Percentiles rank a stretch among this genome's conserved stretches.
phyloP scores from a whole-genome alignment of 352 stramenopile species.

The Phytophthora pisi region DNA sequence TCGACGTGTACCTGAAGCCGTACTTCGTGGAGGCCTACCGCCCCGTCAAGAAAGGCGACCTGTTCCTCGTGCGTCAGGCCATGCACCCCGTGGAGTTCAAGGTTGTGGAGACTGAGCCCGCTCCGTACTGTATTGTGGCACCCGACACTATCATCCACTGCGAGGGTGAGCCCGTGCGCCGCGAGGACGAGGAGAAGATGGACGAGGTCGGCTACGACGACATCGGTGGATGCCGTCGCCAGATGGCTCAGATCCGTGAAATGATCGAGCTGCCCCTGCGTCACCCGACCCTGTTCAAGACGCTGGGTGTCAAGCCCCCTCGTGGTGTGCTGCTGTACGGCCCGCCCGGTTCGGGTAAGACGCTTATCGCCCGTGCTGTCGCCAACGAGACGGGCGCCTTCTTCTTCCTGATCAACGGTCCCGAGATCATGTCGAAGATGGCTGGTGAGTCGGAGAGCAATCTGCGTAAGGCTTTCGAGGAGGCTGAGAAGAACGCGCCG shows the following conservation, averaged over 20 bases:
- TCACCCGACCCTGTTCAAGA: constrained; percentile 99
- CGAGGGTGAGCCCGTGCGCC: constrained; percentile 98
- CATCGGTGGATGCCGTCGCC: constrained; percentile 97
- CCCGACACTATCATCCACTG: constrained; percentile 99
- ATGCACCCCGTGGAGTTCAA: constrained; percentile 99
- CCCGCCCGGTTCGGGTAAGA: constrained; percentile 98
- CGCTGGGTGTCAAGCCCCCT: constrained; percentile 98
- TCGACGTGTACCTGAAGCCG: constrained; percentile 99
- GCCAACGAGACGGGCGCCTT: constrained; percentile 99
- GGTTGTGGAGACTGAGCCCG: constrained; percentile 98
- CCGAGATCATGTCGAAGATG: constrained; percentile 99
- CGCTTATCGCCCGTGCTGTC: constrained; percentile 97
- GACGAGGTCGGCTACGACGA: constrained; percentile 99
- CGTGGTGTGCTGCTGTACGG: constrained; percentile 99
- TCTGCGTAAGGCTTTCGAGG: constrained; percentile 97
- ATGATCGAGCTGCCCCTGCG: constrained; percentile 99
- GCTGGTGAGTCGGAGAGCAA: constrained; percentile 93
- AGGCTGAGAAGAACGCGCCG: constrained; percentile 99
- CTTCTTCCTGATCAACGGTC: constrained; percentile 99
- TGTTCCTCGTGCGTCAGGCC: constrained; percentile 98
- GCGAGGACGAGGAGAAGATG: constrained; percentile 99
- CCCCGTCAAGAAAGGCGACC: constrained; percentile 98
- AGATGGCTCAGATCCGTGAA: constrained; percentile 99
- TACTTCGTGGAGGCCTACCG: constrained; percentile 99
- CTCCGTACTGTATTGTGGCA: constrained; percentile 98